A percentile compares a stretch with the other conserved stretches of the same genome.
phyloP scores from a whole-genome alignment of 805 yeast species.

The Saturnispora saitoi region DNA sequence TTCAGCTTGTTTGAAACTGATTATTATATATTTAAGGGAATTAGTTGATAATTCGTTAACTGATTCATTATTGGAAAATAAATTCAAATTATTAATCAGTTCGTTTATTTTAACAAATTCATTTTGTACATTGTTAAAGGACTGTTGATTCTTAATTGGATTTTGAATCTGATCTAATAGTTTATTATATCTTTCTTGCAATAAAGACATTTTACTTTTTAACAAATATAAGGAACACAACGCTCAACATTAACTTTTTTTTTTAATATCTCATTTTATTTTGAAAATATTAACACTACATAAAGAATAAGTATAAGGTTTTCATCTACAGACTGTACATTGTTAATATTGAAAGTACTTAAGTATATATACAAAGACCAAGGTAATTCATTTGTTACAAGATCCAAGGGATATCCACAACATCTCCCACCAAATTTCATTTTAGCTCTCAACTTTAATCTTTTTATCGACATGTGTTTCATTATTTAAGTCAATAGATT shows the following conservation, averaged over 20 bases:
- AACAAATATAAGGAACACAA: background rate
- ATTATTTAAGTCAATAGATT: background rate
- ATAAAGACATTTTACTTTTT: background rate
- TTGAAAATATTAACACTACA: background rate
- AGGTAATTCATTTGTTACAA: background rate
- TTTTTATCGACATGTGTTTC: background rate
- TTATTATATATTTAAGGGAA: slow-evolving; percentile 4
- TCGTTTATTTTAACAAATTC: slow-evolving; percentile 5
- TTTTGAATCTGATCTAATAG: background rate
- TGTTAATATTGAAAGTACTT: background rate
- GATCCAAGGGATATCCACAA: background rate
- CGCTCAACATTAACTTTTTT: background rate
- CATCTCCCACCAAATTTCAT: too few species aligned
- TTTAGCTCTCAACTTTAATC: slow-evolving; percentile 1
- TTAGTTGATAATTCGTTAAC: slow-evolving; percentile 8
- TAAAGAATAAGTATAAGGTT: too few species aligned
- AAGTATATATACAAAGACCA: background rate
- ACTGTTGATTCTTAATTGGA: background rate
- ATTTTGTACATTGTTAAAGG: slow-evolving; percentile 12
- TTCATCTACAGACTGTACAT: background rate
- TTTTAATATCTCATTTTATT: background rate
- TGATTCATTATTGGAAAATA: slow-evolving; percentile 12
- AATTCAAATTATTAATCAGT: slow-evolving; percentile 6
- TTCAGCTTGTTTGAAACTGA: slow-evolving; percentile 10
- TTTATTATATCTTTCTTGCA: background rate